phyloP scores from a whole-genome alignment of 306 rosid genomes.

The Dryas octopetala region DNA sequence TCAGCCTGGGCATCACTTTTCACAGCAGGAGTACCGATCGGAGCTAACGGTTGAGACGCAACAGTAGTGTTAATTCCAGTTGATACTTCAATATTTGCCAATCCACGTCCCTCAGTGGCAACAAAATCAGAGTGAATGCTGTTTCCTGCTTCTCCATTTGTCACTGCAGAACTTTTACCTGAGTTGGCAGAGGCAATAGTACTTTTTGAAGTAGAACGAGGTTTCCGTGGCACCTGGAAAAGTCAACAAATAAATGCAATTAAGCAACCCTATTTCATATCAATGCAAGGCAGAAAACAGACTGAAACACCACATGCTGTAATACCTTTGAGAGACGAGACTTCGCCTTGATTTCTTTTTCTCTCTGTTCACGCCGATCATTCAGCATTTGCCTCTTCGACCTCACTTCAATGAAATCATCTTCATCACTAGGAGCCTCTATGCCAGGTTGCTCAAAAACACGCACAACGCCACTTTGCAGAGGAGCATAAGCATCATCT shows the following conservation, averaged over 20 bases:
- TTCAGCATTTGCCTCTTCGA: constrained; percentile 96
- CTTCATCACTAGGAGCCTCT: constrained; percentile 97
- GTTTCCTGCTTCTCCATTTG: constrained; percentile 46
- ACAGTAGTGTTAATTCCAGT: constrained; percentile 58
- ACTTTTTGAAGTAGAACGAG: constrained; percentile 48
- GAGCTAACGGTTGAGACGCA: constrained; percentile 70
- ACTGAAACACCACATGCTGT: constrained; percentile 16
- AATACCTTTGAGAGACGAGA: constrained; percentile 72
- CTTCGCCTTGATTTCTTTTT: constrained; percentile 84
- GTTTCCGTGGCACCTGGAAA: constrained; percentile 57
- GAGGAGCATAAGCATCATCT: constrained; percentile 78
- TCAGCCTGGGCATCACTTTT: constrained; percentile 69
- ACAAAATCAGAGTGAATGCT: constrained; percentile 41
- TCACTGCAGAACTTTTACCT: constrained; percentile 45
- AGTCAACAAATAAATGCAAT: constrained; percentile 15
- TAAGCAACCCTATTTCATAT: constrained; percentile 20
- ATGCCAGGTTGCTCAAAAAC: constrained; percentile 97
- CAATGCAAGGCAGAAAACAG: constrained; percentile 18
- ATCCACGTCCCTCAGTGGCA: constrained; percentile 50
- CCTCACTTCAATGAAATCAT: constrained; percentile 94
- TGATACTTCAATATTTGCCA: constrained; percentile 50
- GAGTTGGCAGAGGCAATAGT: constrained; percentile 34
- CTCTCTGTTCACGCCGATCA: constrained; percentile 92
- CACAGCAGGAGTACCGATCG: constrained; percentile 89
- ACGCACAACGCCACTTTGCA: constrained; percentile 90